Evolutionary conservation across 345 rosid species (phyloP).

Genomic region (Salix purpurea): DNA sequence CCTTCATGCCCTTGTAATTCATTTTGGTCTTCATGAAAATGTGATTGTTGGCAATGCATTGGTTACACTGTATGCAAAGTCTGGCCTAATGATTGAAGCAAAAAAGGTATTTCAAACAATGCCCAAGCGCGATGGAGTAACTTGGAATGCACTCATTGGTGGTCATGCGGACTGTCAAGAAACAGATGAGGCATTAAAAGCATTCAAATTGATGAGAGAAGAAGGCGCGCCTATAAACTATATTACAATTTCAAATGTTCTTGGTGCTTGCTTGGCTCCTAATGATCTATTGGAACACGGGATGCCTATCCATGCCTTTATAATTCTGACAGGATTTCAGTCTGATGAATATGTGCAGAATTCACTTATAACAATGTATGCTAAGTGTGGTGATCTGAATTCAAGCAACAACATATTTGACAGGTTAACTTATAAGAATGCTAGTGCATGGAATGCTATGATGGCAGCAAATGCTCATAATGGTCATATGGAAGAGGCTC

Average conservation of each 20-base stretch:
- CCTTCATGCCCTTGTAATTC: conserved; percentile 61
- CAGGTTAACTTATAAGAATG: conserved; percentile 35
- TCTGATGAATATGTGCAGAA: conserved; percentile 51
- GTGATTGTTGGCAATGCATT: conserved; percentile 66
- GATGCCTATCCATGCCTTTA: conserved; percentile 56
- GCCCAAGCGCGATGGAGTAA: conserved; percentile 49
- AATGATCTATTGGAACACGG: conserved; percentile 44
- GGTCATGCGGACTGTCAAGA: conserved; percentile 63
- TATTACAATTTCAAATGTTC: conserved; percentile 59
- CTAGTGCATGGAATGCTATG: conserved; percentile 71
- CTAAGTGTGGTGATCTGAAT: conserved; percentile 67
- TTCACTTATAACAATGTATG: conserved; percentile 79
- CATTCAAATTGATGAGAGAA: conserved; percentile 56
- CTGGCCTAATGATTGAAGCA: conserved; percentile 51
- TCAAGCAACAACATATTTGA: conserved; percentile 51
- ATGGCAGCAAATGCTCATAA: conserved; percentile 71
- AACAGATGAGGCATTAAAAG: conserved; percentile 36
- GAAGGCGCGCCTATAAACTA: conserved; percentile 47
- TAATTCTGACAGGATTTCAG: conserved; percentile 56
- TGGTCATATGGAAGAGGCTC: conserved; percentile 60
- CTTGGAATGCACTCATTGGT: conserved; percentile 88
- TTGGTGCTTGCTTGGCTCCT: conserved; percentile 60
- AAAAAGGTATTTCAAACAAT: conserved; percentile 42
- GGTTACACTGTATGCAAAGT: conserved; percentile 67
- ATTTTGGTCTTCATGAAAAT: conserved; percentile 45